Evolutionary conservation across 176 grass and related monocot species (phyloP).

Genomic region (Oryza coarctata): DNA sequence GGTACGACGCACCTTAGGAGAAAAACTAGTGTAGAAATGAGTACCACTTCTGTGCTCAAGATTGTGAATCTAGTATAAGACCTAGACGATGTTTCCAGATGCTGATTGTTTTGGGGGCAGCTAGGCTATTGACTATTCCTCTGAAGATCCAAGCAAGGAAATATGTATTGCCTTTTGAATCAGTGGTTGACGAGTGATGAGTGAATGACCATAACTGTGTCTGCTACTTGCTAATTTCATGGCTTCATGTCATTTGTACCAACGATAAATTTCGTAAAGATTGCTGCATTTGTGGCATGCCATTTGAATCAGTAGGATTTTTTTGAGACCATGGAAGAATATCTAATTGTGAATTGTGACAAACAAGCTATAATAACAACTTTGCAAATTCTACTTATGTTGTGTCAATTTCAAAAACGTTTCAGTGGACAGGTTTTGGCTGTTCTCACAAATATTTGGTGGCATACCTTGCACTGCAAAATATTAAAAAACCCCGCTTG

Average conservation of each 20-base stretch:
- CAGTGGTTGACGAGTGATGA: background rate
- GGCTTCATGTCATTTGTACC: background rate
- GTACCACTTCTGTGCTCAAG: background rate
- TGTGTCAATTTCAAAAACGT: background rate
- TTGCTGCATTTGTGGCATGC: background rate
- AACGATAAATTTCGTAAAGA: background rate
- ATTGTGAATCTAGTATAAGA: background rate
- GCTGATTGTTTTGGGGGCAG: background rate
- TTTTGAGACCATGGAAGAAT: background rate
- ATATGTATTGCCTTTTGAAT: background rate
- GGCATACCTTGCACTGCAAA: background rate
- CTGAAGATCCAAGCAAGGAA: conserved; percentile 6
- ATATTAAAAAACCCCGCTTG: background rate
- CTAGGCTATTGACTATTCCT: background rate
- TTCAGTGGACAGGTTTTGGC: background rate
- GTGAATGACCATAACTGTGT: background rate
- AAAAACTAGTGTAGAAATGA: background rate
- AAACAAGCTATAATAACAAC: background rate
- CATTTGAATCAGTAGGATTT: background rate
- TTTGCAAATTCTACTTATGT: background rate
- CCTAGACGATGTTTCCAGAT: background rate
- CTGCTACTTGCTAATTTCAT: background rate
- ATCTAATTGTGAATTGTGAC: background rate
- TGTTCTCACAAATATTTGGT: background rate
- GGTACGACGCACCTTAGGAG: background rate